Percentiles rank a stretch among this genome's conserved stretches.
These are phyloP conservation scores for Erigeron philadelphicus DNA, from an alignment of 140 eudicot species.

Conservation along the genomic window DNA sequence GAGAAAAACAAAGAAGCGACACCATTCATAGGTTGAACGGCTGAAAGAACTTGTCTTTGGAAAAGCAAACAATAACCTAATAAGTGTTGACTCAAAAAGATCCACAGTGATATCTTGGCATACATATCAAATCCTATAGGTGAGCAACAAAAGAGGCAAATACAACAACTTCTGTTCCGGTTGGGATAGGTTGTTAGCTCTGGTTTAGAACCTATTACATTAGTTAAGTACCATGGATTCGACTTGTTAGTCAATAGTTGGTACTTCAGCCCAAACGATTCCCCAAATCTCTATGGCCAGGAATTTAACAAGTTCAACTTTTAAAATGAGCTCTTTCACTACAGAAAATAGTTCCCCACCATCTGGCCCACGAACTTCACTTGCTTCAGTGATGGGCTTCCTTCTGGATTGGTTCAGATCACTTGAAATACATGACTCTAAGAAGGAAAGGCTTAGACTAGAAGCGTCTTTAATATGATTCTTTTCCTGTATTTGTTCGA, in stretches of 20 bases:
- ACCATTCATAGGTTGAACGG: no score
- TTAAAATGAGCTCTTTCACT: not conserved
- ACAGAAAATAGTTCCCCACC: not conserved
- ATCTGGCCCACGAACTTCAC: no score
- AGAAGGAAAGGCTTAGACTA: not conserved
- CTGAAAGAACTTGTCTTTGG: no score
- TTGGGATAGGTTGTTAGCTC: not conserved
- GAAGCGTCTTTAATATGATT: not conserved
- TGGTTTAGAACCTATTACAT: not conserved
- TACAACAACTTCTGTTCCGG: not conserved
- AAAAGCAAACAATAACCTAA: not conserved
- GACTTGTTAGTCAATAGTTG: not conserved
- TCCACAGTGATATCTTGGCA: not conserved
- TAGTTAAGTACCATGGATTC: not conserved
- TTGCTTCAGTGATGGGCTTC: no score
- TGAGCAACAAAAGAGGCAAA: not conserved
- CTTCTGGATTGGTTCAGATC: not conserved
- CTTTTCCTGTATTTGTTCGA: constrained; percentile 7
- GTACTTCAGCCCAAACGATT: no score
- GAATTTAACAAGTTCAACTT: not conserved
- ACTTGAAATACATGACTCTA: not conserved
- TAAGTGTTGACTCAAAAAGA: not conserved
- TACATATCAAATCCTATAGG: not conserved
- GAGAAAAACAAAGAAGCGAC: no score
- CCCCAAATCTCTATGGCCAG: not conserved